These are phyloP conservation scores for Podospora tetraspora DNA, from an alignment of 495 filamentous ascomycete species.

Conservation along the genomic window DNA sequence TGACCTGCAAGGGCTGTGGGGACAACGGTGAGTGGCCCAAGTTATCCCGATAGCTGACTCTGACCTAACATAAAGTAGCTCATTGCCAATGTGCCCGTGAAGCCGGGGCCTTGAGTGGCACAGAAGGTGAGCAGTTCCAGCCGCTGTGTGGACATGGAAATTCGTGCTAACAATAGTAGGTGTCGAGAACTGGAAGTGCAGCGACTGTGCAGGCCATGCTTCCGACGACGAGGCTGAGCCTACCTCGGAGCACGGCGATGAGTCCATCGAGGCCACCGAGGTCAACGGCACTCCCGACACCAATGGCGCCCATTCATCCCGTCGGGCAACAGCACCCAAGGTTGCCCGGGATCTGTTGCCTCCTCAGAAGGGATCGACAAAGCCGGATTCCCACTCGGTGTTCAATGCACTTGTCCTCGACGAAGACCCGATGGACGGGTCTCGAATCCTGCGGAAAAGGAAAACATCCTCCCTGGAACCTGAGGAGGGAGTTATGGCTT, in stretches of 20 bases:
- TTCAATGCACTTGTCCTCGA: conserved; percentile 75
- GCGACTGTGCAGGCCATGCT: conserved; percentile 64
- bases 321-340: conserved; percentile 45
- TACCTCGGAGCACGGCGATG: conserved; percentile 33
- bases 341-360: conserved; percentile 72
- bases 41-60: conserved; percentile 16
- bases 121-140: conserved; percentile 26
- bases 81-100: conserved; percentile 91
- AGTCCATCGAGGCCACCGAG: conserved; percentile 30
- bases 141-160: not conserved
- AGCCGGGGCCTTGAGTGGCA: conserved; percentile 57
- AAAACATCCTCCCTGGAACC: conserved; percentile 56
- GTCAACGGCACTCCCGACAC: conserved; percentile 36
- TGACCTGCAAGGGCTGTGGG: conserved; percentile 74
- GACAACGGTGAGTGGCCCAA: conserved; percentile 72
- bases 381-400: conserved; percentile 78
- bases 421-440: conserved; percentile 80
- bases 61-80: conserved; percentile 54
- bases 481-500: conserved; percentile 38
- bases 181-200: conserved; percentile 71
- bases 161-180: conserved; percentile 39
- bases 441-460: conserved; percentile 79
- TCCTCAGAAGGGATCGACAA: conserved; percentile 59
- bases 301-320: conserved; percentile 28
- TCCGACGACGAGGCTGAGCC: conserved; percentile 40